Conservation (phyloP, 2,329 filamentous ascomycete species). For the Cadophora malorum region DNA sequence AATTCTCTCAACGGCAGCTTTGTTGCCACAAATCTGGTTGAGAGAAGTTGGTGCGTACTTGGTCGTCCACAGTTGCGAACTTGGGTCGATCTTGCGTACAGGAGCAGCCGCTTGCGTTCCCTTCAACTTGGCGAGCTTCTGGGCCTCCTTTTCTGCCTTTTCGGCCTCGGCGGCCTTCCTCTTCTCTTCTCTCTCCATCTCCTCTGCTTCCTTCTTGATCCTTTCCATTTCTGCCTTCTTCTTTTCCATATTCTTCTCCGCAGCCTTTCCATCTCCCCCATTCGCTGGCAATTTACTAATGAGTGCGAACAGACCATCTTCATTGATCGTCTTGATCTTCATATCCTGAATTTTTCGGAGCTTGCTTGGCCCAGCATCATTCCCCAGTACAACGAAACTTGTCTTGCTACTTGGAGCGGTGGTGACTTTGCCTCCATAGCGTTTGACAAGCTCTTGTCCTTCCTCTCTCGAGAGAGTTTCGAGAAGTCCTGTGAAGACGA, state of each 20-base stretch:
- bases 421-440: constrained; percentile 92
- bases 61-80: constrained; percentile 83
- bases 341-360: constrained; percentile 82
- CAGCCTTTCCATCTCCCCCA: constrained; percentile 87
- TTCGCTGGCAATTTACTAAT: constrained; percentile 82
- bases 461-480: constrained; percentile 83
- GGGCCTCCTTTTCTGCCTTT: constrained; percentile 53
- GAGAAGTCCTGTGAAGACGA: constrained; percentile 94
- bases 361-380: constrained; percentile 92
- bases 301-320: constrained; percentile 87
- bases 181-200: constrained; percentile 85
- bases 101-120: constrained; percentile 50
- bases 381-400: constrained; percentile 88
- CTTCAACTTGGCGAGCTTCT: constrained; percentile 42
- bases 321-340: constrained; percentile 89
- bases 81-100: constrained; percentile 51
- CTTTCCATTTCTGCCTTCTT: constrained; percentile 84
- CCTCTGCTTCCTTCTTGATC: constrained; percentile 77
- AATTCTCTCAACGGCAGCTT: constrained; percentile 85
- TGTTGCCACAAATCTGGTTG: constrained; percentile 94
- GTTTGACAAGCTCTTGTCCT: constrained; percentile 84
- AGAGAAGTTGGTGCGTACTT: constrained; percentile 91
- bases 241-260: constrained; percentile 84
- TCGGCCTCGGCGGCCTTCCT: constrained; percentile 58
- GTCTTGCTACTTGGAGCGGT: constrained; percentile 89